Evolutionary conservation across 2,329 filamentous ascomycete species (phyloP).

Genomic region (Xylariales sp.): DNA sequence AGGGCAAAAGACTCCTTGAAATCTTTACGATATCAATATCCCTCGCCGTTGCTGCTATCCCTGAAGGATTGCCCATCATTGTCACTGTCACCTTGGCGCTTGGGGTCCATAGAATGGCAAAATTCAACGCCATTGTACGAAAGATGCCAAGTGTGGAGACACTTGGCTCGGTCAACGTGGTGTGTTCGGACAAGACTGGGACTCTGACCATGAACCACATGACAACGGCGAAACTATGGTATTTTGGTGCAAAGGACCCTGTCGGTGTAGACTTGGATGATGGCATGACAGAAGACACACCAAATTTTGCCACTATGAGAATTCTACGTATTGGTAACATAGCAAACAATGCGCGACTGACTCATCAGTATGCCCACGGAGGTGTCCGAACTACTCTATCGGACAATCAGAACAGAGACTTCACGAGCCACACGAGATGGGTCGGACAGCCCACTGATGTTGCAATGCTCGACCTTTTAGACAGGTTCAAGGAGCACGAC

Average conservation of each 20-base stretch:
- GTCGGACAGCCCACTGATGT: conserved; percentile 96
- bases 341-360: conserved; percentile 86
- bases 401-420: conserved; percentile 68
- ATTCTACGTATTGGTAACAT: conserved; percentile 92
- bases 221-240: conserved; percentile 96
- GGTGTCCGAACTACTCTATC: conserved; percentile 78
- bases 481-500: conserved; percentile 87
- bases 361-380: conserved; percentile 51
- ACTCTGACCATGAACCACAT: conserved; percentile 97
- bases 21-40: conserved; percentile 98
- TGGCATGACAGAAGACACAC: conserved; percentile 49
- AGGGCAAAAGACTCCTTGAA: conserved; percentile 84
- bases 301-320: conserved; percentile 69
- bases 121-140: conserved; percentile 89
- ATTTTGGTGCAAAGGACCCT: conserved; percentile 63
- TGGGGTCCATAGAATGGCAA: conserved; percentile 94
- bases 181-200: conserved; percentile 97
- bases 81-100: conserved; percentile 94
- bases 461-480: conserved; percentile 89
- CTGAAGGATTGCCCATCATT: conserved; percentile 94
- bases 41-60: conserved; percentile 91
- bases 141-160: conserved; percentile 96
- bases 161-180: conserved; percentile 97
- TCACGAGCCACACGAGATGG: conserved; percentile 75
- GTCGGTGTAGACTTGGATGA: conserved; percentile 52